Evolutionary conservation across 805 yeast genomes (phyloP), one percentile per base, ranked within the genome.

Genomic region (Myxozyma neotropica): DNA sequence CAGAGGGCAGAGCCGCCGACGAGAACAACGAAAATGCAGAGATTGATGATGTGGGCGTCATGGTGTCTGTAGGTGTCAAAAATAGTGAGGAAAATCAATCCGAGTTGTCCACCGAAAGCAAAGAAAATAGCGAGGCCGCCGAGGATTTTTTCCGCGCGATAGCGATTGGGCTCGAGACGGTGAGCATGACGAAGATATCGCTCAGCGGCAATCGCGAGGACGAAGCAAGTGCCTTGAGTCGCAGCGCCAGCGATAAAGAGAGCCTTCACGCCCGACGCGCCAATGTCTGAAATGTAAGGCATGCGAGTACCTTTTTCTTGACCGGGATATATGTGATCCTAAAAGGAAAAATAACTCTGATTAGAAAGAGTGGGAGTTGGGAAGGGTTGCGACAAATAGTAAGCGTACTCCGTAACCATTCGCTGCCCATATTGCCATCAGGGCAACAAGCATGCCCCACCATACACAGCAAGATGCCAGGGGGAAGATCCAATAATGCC

Each of bases 391-490:
- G 50, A 24, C n/a, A n/a, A n/a, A n/a, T n/a, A n/a, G n/a, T n/a
- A n/a, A n/a, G 52, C 66, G 27, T 61, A 66, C 65, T 1, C 96
- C 97, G 69, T 55, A 55, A 19, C 59, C 59, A 12, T 89, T 89
- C 2, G 77, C 80, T 1, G 87, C 82, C 97, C 97, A 92, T 65
- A 85, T 81, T 1, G 80, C 72, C 64, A 92, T 70, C 81, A 93
- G 76, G 4, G 96, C 89, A 3, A 87, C 84, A 10, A 92, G 81
- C 96, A 90, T 89, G 2, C 88, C 96, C 84, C 91, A 88, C 97
- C 97, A 92, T 15, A 84, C 86, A 1, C 84, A 72, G 53, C 83
- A 74, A 1, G 89, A 81, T 1, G 84, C 68, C 44, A 90, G 73
- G 2, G 97, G 97, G 38, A 91, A 66, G 61, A 73, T 65, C 77